Evolutionary conservation across 108 stramenopile species (phyloP), one percentile per base, ranked within the genome.

Genomic region (Parietichytrium sp.): DNA sequence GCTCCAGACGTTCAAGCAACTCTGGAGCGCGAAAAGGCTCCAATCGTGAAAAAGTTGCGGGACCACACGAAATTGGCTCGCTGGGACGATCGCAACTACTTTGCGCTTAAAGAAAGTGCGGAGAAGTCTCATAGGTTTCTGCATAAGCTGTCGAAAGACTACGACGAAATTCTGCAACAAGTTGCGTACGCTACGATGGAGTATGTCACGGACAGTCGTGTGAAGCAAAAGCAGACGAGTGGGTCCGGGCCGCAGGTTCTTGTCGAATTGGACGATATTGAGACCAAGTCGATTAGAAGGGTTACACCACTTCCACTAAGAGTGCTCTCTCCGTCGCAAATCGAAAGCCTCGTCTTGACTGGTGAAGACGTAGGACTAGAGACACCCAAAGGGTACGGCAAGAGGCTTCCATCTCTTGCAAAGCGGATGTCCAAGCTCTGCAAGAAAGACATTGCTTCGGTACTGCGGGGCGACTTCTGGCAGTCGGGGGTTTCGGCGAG

Each of bases 1-100:
- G 13, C 23, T 20, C 47, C 78, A 1, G 78, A 78, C 48, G 26
- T 47, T 4, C 78, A 48, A 0, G 78, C 45, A 4, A 47, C 78
- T 6, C 4, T 27, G 47, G 78, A 47, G 42, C 78, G 45, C 10
- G 47, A 78, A n/a, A 45, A 48, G 47, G 45, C 47, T 13, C 96
- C 86, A 27, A 83, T 96, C 48, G 93, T 97, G 88, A 86, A 91
- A 53, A 89, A 92, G 47, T 84, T 99, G 42, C 92, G 92, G 81
- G 93, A 96, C 49, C 95, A 96, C 78, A 94, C 92, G 0, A 97
- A 96, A 81, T 86, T 99, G 10, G 94, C 92, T n/a, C 94, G 94
- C 83, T 99, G 98, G 98, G 98, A 99, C 55, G 94, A 97, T 54
- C 96, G 96, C 81, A 94, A 93, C 3, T 96, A 96, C 83, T 96